Evolutionary conservation across 2,329 filamentous ascomycete genomes (phyloP), one percentile per base, ranked within the genome.

Genomic region (Epichloe gansuensis): DNA sequence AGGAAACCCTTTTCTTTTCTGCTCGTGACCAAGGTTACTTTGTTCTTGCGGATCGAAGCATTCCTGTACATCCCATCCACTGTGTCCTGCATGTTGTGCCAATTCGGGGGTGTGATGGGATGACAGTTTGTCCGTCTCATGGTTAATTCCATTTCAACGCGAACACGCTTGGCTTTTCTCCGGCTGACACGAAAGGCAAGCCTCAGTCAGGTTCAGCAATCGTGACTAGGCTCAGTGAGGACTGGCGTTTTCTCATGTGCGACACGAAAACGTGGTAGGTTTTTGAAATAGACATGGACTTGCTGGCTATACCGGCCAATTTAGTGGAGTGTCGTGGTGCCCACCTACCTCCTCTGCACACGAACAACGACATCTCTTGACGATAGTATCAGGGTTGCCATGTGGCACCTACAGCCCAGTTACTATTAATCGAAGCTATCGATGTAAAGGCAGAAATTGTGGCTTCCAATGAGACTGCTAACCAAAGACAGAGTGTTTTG

Each of bases 381-480:
- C 25, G 21, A 40, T 21, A 40, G 38, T 38, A 40, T 4, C 44
- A 45, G 52, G 49, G 35, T 36, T 54, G 46, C 49, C 49, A 49
- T 54, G 52, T 49, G 40, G 49, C 42, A 34, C 12, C 39, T 17
- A 5, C 17, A 36, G 6, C 13, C 15, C 13, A 9, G 15, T 12
- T 25, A 42, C 11, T 11, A 41, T 7, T 7, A 11, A 7, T 13
- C 13, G 17, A 44, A 17, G 40, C 41, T n/a, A 44, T 27, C 40
- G 8, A 27, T 15, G 17, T 44, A 11, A 17, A 21, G 21, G 13
- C 11, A 36, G 41, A 44, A 31, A 6, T 27, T 17, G 41, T 38
- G 31, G 21, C 17, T 13, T 13, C 27, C 31, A 11, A 39, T n/a
- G 25, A 36, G 6, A 17, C 25, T 39, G 25, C 27, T 35, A 2